Evolutionary conservation across 768 basidiomycete genomes (phyloP), one percentile per base, ranked within the genome.

Genomic region (Boletus tylopilopsis): DNA sequence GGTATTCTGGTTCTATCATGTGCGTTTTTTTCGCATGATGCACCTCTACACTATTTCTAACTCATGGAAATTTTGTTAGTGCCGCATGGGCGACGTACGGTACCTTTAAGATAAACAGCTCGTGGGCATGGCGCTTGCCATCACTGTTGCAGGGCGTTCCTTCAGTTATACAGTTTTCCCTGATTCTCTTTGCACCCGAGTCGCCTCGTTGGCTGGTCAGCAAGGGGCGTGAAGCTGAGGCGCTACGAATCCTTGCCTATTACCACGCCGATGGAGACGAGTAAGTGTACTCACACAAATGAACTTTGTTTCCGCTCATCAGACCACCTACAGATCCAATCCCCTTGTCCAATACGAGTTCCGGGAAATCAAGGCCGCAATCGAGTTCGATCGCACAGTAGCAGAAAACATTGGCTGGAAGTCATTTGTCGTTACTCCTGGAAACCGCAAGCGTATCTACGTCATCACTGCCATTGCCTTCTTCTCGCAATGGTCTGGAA

Each of bases 41-140:
- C 1, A 10, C 9, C 15, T 15, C 23, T n/a, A n/a, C 9, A 0
- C 27, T 9, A n/a, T 42, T 45, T 8, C 42, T 13, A 12, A 37
- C 29, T 24, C 33, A 48, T 18, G 0, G 12, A 5, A 11, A 42
- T 45, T 43, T 39, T 40, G 24, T 29, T 36, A 82, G 81, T 52
- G 82, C 89, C 32, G 88, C 88, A n/a, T 92, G 89, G 91, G 74
- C 85, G 0, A 88, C 87, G 1, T 93, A 81, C 62, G 90, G 89
- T 21, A 87, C 90, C 13, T 84, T 87, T 74, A 76, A 78, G 65
- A 81, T 90, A 45, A 51, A 64, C 44, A 79, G 59, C 59, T 78
- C 80, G 21, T 91, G 86, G 87, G 71, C 86, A 23, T 94, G 91
- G 90, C 85, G 93, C 60, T 73, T 90, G 45, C 89, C 90, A 18